A percentile compares a stretch with the other conserved stretches of the same genome.
Conservation (phyloP, 2,329 filamentous ascomycete species). For the Tolypocladium guangdongense region DNA sequence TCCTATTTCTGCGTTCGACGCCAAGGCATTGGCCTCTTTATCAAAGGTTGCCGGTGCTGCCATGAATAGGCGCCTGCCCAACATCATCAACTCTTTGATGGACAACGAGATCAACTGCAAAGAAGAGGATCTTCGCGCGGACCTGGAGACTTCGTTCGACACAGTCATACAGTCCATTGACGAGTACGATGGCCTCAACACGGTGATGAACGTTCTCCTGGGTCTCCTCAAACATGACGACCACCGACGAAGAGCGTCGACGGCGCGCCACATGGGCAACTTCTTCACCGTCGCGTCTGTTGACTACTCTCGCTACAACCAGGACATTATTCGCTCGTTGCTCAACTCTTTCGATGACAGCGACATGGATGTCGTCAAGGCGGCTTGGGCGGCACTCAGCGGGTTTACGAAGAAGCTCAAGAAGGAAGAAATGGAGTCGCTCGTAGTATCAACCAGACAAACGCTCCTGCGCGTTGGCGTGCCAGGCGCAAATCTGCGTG, state of each 20-base stretch:
- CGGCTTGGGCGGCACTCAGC: constrained; percentile 76
- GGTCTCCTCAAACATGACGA: constrained; percentile 86
- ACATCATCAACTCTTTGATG: constrained; percentile 87
- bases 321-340: constrained; percentile 83
- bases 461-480: constrained; percentile 83
- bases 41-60: constrained; percentile 82
- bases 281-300: constrained; percentile 76
- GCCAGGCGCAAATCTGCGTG: constrained; percentile 70
- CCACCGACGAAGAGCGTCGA: constrained; percentile 68
- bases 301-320: constrained; percentile 93
- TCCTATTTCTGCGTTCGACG: constrained; percentile 90
- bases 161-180: constrained; percentile 87
- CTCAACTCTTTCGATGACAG: constrained; percentile 87
- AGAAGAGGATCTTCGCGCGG: constrained; percentile 60
- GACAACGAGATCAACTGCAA: constrained; percentile 75
- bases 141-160: constrained; percentile 75
- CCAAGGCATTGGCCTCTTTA: constrained; percentile 82
- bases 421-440: constrained; percentile 96
- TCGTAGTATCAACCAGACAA: constrained; percentile 78
- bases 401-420: constrained; percentile 80
- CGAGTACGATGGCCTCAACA: constrained; percentile 91
- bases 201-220: constrained; percentile 87
- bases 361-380: constrained; percentile 75
- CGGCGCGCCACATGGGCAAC: constrained; percentile 67
- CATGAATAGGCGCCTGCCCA: constrained; percentile 83